Conservation (phyloP, 2,329 filamentous ascomycete genomes). For the Dactylellina parvicollis region DNA sequence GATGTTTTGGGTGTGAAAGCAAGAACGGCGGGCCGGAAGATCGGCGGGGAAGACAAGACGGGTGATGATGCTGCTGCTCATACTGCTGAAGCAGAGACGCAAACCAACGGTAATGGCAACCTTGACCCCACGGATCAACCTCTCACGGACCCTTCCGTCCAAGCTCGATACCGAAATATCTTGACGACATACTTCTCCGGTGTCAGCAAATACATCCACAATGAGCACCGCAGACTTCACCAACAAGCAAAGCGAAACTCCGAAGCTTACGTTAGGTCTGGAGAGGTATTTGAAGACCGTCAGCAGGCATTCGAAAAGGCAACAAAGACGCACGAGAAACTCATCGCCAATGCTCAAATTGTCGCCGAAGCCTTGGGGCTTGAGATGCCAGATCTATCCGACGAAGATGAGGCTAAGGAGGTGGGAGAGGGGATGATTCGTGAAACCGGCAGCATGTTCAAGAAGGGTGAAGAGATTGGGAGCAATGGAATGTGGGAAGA, state of each 20-base stretch:
- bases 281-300: slow-evolving; percentile 96
- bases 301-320: slow-evolving; percentile 96
- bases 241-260: slow-evolving; percentile 92
- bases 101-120: slow-evolving; percentile 58
- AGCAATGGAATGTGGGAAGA: slow-evolving; percentile 98
- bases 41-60: slow-evolving; percentile 76
- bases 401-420: slow-evolving; percentile 76
- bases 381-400: slow-evolving; percentile 93
- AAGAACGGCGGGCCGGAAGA: slow-evolving; percentile 81
- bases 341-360: slow-evolving; percentile 88
- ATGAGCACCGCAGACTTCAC: slow-evolving; percentile 89
- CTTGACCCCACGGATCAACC: slow-evolving; percentile 65
- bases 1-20: slow-evolving; percentile 86
- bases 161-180: slow-evolving; percentile 85
- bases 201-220: slow-evolving; percentile 84
- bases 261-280: slow-evolving; percentile 97
- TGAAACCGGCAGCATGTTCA: slow-evolving; percentile 58
- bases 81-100: neutral
- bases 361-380: slow-evolving; percentile 86
- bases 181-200: slow-evolving; percentile 90
- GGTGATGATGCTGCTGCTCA: slow-evolving; percentile 63
- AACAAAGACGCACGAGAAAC: slow-evolving; percentile 87
- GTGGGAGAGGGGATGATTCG: slow-evolving; percentile 77
- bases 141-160: slow-evolving; percentile 77
- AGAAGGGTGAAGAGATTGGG: slow-evolving; percentile 80